Evolutionary conservation across 495 filamentous ascomycete species (phyloP).

Genomic region (Lasiosphaeriaceae sp.): DNA sequence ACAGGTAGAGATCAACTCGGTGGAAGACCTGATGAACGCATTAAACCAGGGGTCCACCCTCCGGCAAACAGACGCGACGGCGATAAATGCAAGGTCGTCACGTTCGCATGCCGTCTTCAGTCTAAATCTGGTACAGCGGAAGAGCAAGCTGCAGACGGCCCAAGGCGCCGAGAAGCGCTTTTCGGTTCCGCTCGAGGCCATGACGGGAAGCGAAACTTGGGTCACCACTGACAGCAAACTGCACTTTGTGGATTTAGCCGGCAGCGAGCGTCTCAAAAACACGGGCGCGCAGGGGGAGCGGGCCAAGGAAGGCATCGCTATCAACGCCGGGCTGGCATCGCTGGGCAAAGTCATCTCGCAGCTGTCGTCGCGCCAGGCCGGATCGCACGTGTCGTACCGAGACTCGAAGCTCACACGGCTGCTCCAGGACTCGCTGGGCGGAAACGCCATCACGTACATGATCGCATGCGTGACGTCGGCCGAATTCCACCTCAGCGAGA

Average conservation of each 20-base stretch:
- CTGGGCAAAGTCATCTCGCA: constrained; percentile 98
- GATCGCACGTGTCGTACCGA: constrained; percentile 94
- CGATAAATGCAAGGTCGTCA: constrained; percentile 98
- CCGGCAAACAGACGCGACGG: constrained; percentile 96
- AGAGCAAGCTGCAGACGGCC: constrained; percentile 53
- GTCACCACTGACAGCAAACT: constrained; percentile 96
- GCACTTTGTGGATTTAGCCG: constrained; percentile 97
- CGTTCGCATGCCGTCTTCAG: constrained; percentile 98
- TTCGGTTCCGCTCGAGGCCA: constrained; percentile 81
- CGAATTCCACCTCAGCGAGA: constrained; percentile 96
- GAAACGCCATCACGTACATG: constrained; percentile 99
- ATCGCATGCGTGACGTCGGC: constrained; percentile 97
- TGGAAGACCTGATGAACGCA: constrained; percentile 84
- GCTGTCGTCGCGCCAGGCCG: constrained; percentile 81
- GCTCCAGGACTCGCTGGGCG: constrained; percentile 95
- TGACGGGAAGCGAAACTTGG: constrained; percentile 60
- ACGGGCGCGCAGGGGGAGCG: constrained; percentile 93
- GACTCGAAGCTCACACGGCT: constrained; percentile 95
- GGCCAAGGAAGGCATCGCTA: constrained; percentile 95
- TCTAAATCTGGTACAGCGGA: constrained; percentile 87
- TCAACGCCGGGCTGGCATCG: constrained; percentile 93
- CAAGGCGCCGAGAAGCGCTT: constrained; percentile 71
- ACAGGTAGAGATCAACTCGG: constrained; percentile 85
- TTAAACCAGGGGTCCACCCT: constrained; percentile 92
- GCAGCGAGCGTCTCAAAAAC: constrained; percentile 96